Percentiles rank a stretch among this genome's conserved stretches.
phyloP scores from a whole-genome alignment of 768 basidiomycete genomes.

The Polyporus arcularius region DNA sequence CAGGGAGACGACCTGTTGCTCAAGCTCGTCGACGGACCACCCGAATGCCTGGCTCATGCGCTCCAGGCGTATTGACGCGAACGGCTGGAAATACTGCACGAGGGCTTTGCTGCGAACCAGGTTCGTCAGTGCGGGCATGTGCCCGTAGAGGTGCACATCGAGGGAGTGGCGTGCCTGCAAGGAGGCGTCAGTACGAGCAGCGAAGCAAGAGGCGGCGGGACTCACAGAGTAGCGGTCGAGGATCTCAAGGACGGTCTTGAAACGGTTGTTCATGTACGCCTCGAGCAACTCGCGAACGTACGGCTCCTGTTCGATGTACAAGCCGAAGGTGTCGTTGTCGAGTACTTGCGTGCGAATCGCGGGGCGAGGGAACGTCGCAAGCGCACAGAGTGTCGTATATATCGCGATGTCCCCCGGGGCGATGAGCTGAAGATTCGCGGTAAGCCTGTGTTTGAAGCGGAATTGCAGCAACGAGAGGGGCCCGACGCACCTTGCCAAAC shows the following conservation, averaged over 20 bases:
- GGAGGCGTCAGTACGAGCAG: not conserved
- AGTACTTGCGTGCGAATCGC: constrained; percentile 68
- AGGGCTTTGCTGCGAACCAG: constrained; percentile 78
- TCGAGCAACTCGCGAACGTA: constrained; percentile 86
- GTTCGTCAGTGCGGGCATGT: constrained; percentile 64
- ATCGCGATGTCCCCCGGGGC: constrained; percentile 84
- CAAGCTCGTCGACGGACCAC: constrained; percentile 70
- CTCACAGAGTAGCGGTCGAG: constrained; percentile 71
- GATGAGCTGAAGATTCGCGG: constrained; percentile 53
- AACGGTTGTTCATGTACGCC: constrained; percentile 84
- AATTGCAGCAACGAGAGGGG: not conserved
- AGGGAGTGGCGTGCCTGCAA: constrained; percentile 71
- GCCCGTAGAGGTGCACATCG: constrained; percentile 74
- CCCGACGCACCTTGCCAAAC: constrained; percentile 58
- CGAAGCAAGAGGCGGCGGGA: not conserved
- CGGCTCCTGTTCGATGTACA: constrained; percentile 83
- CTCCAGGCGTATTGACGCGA: constrained; percentile 77
- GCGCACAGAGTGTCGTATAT: constrained; percentile 81
- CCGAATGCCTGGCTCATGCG: constrained; percentile 89
- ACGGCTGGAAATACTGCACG: constrained; percentile 89
- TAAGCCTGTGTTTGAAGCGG: not conserved
- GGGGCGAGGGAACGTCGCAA: constrained; percentile 73
- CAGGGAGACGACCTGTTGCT: constrained; percentile 71
- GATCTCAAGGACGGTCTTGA: constrained; percentile 78
- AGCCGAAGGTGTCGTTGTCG: constrained; percentile 68